A percentile compares a stretch with the other conserved stretches of the same genome.
phyloP scores from a whole-genome alignment of 768 basidiomycete species.

The Leccinum obscurum region DNA sequence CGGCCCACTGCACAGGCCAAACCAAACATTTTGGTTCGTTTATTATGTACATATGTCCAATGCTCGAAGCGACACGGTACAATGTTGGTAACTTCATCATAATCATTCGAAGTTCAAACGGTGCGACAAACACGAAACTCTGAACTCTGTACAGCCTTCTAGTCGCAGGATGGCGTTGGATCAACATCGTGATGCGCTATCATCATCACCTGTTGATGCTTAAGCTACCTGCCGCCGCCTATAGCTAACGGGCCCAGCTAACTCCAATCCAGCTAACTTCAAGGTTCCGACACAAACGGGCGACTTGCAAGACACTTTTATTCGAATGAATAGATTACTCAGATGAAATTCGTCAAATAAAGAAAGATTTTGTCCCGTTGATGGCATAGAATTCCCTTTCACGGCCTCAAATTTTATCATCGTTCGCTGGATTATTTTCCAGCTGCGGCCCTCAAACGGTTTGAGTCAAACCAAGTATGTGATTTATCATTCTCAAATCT shows the following conservation, averaged over 20 bases:
- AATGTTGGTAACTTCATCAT: neutral
- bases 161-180: neutral
- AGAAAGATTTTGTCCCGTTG: neutral
- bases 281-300: neutral
- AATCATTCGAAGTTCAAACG: neutral
- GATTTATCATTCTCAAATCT: neutral
- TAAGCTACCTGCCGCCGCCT: neutral
- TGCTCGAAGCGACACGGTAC: neutral
- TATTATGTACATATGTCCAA: neutral
- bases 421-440: neutral
- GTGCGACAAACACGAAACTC: neutral
- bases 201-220: neutral
- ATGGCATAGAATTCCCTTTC: neutral
- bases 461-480: neutral
- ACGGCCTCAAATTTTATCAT: neutral
- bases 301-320: neutral
- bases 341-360: neutral
- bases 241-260: neutral
- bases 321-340: neutral
- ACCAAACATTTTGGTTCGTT: neutral
- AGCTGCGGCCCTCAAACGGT: neutral
- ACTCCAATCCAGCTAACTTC: neutral
- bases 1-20: neutral
- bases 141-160: neutral
- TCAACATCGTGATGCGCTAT: conserved; percentile 1